phyloP scores from a whole-genome alignment of 2,329 filamentous ascomycete species.

The Hymenoscyphus scutula region DNA sequence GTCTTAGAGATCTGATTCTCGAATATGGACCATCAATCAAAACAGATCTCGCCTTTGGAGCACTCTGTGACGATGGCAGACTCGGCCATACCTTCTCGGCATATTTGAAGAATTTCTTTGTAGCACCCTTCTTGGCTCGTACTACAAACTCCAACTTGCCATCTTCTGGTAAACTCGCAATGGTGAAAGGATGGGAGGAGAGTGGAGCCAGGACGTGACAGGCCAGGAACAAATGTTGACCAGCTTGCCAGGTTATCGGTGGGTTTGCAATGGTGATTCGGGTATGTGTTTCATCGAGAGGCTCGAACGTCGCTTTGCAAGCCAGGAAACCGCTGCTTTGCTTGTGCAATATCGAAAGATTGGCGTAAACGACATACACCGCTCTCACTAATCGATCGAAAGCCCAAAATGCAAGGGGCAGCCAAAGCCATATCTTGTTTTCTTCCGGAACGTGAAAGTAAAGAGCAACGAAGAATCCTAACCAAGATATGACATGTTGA shows the following conservation, averaged over 20 bases:
- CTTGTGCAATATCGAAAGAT: conserved; percentile 42
- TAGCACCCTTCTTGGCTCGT: conserved; percentile 52
- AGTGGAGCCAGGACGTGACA: conserved; percentile 55
- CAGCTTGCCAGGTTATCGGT: conserved; percentile 56
- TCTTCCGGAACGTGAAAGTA: conserved; percentile 47
- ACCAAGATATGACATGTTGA: conserved; percentile 51
- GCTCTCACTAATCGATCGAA: conserved; percentile 44
- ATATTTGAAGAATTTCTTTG: conserved; percentile 48
- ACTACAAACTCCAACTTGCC: conserved; percentile 55
- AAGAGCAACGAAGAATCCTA: conserved; percentile 47
- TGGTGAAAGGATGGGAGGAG: conserved; percentile 64
- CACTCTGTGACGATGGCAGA: conserved; percentile 24
- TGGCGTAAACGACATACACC: conserved; percentile 39
- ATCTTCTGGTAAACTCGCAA: conserved; percentile 55
- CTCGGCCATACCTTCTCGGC: conserved; percentile 43
- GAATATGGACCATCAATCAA: conserved; percentile 56
- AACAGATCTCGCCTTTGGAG: conserved; percentile 37
- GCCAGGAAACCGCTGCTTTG: conserved; percentile 36
- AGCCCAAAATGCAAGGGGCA: conserved; percentile 45
- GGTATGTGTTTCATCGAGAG: conserved; percentile 54
- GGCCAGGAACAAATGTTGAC: conserved; percentile 62
- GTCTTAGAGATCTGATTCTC: conserved; percentile 48
- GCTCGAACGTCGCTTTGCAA: conserved; percentile 44
- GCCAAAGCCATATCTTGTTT: conserved; percentile 45
- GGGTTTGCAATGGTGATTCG: conserved; percentile 54